Conservation (phyloP, 805 yeast genomes). For the Monosporozyma aquatica region DNA sequence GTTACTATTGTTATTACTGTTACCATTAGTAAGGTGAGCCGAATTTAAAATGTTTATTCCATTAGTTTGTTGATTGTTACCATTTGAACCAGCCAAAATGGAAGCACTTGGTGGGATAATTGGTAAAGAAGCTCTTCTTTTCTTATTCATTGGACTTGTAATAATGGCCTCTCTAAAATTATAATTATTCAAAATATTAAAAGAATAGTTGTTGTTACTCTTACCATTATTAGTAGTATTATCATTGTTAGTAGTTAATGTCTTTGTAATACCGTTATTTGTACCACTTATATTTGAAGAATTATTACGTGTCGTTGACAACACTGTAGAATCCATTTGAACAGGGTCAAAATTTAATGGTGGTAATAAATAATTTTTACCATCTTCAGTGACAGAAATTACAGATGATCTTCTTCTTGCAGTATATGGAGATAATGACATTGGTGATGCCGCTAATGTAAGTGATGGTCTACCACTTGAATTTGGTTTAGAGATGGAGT, state of each 20-base stretch:
- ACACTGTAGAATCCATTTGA: constrained; percentile 1
- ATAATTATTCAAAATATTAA: background rate
- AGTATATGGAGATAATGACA: constrained; percentile 3
- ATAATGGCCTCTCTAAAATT: constrained; percentile 2
- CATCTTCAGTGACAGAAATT: constrained; percentile 10
- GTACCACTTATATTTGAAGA: background rate
- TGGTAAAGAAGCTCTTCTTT: constrained; percentile 3
- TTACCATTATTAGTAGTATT: background rate
- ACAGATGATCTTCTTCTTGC: constrained; percentile 10
- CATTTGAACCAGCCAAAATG: constrained; percentile 1
- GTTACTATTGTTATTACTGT: background rate
- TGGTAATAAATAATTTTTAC: constrained; percentile 10
- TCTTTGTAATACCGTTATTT: background rate
- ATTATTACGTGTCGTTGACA: background rate
- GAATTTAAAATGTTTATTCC: too few species aligned
- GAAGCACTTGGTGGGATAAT: background rate
- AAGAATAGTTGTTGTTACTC: background rate
- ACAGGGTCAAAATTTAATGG: constrained; percentile 11
- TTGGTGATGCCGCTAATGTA: constrained; percentile 8
- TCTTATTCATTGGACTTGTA: constrained; percentile 1
- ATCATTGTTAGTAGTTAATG: background rate
- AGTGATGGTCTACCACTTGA: constrained; percentile 3
- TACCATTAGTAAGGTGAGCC: too few species aligned
- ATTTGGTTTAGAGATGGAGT: background rate
- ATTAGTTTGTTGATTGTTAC: too few species aligned